Percentiles rank a stretch among this genome's conserved stretches.
phyloP scores from a whole-genome alignment of 78 protist species.

The Salpingoeca rosetta region DNA sequence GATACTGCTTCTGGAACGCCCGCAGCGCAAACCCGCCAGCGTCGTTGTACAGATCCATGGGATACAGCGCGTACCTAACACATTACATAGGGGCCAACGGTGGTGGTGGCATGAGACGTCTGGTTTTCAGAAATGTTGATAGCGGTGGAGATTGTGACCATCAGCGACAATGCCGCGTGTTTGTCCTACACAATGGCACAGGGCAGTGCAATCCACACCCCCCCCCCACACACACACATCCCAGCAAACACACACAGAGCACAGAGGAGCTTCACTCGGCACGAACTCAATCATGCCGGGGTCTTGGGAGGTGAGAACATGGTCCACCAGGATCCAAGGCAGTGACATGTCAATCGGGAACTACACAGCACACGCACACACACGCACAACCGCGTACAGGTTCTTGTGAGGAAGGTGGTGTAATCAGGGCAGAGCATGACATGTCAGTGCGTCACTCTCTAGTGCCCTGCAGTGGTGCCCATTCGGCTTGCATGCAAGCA shows the following conservation, averaged over 20 bases:
- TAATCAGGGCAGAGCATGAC: conserved; percentile 69
- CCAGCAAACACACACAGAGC: no score
- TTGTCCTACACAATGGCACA: no score
- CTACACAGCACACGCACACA: no score
- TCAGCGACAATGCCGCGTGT: no score
- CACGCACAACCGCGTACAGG: no score
- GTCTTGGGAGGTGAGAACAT: conserved; percentile 46
- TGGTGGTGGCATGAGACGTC: no score
- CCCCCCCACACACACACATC: no score
- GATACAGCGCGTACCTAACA: conserved; percentile 48
- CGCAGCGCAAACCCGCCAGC: conserved; percentile 60
- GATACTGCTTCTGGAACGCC: conserved; percentile 39
- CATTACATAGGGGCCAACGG: not conserved
- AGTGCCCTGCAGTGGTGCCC: not conserved
- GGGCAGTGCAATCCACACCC: no score
- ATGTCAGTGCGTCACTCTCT: no score
- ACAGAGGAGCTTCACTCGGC: no score
- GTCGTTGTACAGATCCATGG: conserved; percentile 79
- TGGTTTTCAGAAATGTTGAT: no score
- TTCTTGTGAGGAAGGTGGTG: conserved; percentile 55
- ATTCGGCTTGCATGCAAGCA: not conserved
- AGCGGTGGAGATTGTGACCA: no score
- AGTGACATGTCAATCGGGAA: conserved; percentile 79
- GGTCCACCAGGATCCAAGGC: conserved; percentile 77
- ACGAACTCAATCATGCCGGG: not conserved